Percentiles rank a stretch among this genome's conserved stretches.
Evolutionary conservation across 1,284 basidiomycete species (phyloP).

Genomic region (Rhodofomes roseus): DNA sequence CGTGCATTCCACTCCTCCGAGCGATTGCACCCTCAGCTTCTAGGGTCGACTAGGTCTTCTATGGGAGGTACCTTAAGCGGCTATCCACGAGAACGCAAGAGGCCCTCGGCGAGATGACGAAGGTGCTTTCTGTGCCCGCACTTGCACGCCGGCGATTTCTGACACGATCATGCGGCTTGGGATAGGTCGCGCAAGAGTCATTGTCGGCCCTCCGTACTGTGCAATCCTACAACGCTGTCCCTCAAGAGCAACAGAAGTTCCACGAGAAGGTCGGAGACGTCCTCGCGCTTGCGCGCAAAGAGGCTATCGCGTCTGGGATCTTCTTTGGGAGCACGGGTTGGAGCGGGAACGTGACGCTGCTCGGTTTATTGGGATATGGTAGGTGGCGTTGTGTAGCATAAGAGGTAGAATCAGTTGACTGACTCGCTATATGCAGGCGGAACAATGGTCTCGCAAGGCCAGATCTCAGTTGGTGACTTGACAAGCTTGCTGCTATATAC

Average conservation of each 20-base stretch:
- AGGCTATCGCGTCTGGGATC: conserved; percentile 87
- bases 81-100: conserved; percentile 93
- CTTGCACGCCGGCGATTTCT: background rate
- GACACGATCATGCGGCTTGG: background rate
- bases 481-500: conserved; percentile 93
- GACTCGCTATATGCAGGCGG: conserved; percentile 53
- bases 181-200: conserved; percentile 79
- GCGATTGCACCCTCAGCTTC: background rate
- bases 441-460: conserved; percentile 82
- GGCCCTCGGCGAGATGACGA: conserved; percentile 92
- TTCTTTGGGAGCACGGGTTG: conserved; percentile 94
- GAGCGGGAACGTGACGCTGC: conserved; percentile 91
- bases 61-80: conserved; percentile 91
- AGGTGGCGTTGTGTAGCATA: conserved; percentile 11
- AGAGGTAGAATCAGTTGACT: background rate
- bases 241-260: conserved; percentile 73
- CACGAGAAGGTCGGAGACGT: conserved; percentile 66
- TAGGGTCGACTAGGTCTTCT: conserved; percentile 61
- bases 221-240: conserved; percentile 82
- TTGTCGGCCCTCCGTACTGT: conserved; percentile 92
- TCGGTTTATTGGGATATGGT: conserved; percentile 92
- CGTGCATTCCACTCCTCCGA: conserved; percentile 23
- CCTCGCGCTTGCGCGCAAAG: conserved; percentile 77
- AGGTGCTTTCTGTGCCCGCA: conserved; percentile 36
- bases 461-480: conserved; percentile 89